Conservation (phyloP, 306 rosid genomes). For the Rubus idaeus region DNA sequence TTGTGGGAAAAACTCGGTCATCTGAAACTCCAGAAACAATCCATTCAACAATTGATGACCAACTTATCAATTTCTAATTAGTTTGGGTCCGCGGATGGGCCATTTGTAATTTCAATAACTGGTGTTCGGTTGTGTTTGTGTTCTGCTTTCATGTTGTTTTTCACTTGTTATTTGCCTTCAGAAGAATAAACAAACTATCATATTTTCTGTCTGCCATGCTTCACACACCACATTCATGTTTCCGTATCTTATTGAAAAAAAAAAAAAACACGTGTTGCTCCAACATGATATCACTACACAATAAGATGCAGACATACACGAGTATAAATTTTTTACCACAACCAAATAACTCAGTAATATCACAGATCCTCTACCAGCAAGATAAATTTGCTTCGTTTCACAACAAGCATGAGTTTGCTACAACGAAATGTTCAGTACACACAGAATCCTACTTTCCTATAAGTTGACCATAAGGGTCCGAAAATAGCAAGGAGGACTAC, state of each 20-base stretch:
- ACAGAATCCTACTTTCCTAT: not conserved
- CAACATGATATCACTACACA: not conserved
- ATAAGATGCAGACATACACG: not conserved
- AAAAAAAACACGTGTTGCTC: not conserved
- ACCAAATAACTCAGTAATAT: not conserved
- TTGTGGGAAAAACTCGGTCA: conserved; percentile 58
- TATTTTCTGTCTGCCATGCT: not conserved
- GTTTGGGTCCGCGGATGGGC: not conserved
- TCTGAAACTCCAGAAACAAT: conserved; percentile 14
- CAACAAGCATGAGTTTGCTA: not conserved
- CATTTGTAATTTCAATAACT: not conserved
- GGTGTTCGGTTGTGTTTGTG: not conserved
- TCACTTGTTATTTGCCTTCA: not conserved
- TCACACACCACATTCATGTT: not conserved
- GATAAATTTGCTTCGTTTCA: not conserved
- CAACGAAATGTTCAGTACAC: not conserved
- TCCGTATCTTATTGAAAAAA: not conserved
- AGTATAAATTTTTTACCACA: not conserved
- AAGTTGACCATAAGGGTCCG: not conserved
- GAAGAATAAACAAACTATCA: not conserved
- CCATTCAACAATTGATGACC: not conserved
- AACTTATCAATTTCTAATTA: not conserved
- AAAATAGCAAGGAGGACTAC: not conserved
- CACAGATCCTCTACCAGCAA: not conserved
- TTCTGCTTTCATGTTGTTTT: too few relatives aligned